These are phyloP conservation scores for Letharia columbiana DNA, from an alignment of 495 filamentous ascomycete genomes.

Conservation along the genomic window DNA sequence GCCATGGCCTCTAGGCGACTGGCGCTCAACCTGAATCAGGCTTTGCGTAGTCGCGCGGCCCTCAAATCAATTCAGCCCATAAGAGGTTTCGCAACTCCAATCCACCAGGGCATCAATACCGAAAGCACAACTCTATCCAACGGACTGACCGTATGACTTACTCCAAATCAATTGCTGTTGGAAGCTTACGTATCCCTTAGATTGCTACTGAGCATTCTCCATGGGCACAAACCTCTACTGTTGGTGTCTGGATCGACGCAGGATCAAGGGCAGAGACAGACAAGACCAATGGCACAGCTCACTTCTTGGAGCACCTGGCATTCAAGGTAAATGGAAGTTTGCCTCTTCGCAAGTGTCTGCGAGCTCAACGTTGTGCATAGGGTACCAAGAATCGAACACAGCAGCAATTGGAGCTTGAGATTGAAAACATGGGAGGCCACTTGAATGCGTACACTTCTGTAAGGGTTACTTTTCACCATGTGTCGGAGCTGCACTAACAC, in stretches of 20 bases:
- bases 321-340: constrained; percentile 68
- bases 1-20: constrained; percentile 92
- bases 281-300: constrained; percentile 96
- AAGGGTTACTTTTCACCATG: constrained; percentile 35
- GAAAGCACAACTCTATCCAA: constrained; percentile 94
- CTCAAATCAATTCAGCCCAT: constrained; percentile 62
- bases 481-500: constrained; percentile 10
- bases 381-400: constrained; percentile 89
- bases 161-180: neutral
- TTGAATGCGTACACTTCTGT: constrained; percentile 99
- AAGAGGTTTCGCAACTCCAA: constrained; percentile 76
- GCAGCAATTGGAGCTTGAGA: constrained; percentile 95
- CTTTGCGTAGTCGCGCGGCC: constrained; percentile 72
- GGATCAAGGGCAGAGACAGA: constrained; percentile 96
- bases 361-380: constrained; percentile 37
- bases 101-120: constrained; percentile 65
- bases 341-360: constrained; percentile 19
- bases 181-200: constrained; percentile 47
- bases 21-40: constrained; percentile 78
- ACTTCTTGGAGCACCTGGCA: constrained; percentile 98
- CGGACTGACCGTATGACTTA: constrained; percentile 76
- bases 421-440: constrained; percentile 99
- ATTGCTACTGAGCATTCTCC: constrained; percentile 97
- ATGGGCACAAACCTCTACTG: constrained; percentile 96
- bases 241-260: constrained; percentile 98